Conservation (phyloP, 148 eudicot genomes). For the Rhododendron vialii region DNA sequence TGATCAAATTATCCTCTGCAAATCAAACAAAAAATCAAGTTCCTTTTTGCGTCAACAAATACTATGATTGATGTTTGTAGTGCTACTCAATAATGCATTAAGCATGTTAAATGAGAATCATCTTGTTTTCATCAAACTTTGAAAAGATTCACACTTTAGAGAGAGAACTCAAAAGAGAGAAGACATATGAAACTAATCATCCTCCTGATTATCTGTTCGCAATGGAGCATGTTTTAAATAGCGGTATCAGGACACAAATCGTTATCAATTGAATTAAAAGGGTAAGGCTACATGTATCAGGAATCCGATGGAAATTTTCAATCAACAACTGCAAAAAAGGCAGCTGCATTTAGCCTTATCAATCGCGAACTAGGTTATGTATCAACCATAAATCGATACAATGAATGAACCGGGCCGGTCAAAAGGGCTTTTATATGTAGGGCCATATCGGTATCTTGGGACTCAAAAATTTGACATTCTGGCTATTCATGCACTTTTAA, state of each 20-base stretch:
- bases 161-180: too few relatives aligned
- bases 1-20: conserved; percentile 48
- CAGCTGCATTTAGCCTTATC: background rate
- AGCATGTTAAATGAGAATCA: background rate
- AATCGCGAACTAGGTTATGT: too few relatives aligned
- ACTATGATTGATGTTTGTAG: background rate
- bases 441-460: background rate
- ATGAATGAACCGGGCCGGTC: background rate
- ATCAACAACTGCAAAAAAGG: background rate
- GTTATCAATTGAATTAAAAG: background rate
- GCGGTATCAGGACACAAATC: background rate
- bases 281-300: too few relatives aligned
- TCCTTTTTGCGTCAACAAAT: background rate
- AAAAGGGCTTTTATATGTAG: too few relatives aligned
- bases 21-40: background rate
- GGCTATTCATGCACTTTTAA: background rate
- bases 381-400: background rate
- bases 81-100: background rate
- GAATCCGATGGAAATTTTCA: background rate
- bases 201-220: too few relatives aligned
- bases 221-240: background rate
- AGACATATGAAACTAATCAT: too few relatives aligned
- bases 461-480: too few relatives aligned
- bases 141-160: too few relatives aligned
- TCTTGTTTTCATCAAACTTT: background rate